Percentiles rank a stretch among this genome's conserved stretches.
Conservation (phyloP, 2,329 filamentous ascomycete species). For the Ceratocystiopsis brevicomis region DNA sequence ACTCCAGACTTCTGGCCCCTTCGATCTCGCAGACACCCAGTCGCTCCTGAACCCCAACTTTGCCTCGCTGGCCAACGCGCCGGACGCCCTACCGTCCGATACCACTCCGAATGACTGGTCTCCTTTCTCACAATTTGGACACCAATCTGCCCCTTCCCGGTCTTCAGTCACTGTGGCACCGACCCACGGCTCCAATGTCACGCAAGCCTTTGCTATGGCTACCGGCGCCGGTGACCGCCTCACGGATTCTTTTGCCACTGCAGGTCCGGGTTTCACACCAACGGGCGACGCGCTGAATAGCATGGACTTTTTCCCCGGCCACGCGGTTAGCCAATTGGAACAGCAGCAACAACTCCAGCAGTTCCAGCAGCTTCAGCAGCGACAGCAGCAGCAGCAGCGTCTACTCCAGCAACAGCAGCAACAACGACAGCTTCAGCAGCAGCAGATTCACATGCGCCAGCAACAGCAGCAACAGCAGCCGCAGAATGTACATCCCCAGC, state of each 20-base stretch:
- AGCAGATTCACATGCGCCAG: constrained; percentile 2
- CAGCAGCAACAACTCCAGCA: not conserved
- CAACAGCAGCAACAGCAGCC: not conserved
- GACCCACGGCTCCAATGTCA: too few species aligned
- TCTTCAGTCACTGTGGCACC: too few species aligned
- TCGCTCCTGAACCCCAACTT: too few species aligned
- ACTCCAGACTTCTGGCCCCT: not conserved
- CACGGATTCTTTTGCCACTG: too few species aligned
- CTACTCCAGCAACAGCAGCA: not conserved
- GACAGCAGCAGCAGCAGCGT: not conserved
- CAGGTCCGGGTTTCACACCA: not conserved
- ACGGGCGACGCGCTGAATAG: not conserved
- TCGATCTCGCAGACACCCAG: not conserved
- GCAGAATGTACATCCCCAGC: not conserved
- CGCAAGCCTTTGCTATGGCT: too few species aligned
- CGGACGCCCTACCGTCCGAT: too few species aligned
- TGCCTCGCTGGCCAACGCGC: too few species aligned
- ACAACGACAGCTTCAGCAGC: constrained; percentile 1
- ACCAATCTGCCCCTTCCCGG: too few species aligned
- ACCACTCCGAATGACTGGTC: too few species aligned
- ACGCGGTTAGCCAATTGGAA: not conserved
- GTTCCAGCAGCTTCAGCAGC: constrained; percentile 1
- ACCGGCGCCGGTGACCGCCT: too few species aligned
- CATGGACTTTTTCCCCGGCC: constrained; percentile 1
- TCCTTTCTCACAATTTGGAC: too few species aligned